phyloP scores from a whole-genome alignment of 768 basidiomycete genomes.

The Lactarius tabidus region DNA sequence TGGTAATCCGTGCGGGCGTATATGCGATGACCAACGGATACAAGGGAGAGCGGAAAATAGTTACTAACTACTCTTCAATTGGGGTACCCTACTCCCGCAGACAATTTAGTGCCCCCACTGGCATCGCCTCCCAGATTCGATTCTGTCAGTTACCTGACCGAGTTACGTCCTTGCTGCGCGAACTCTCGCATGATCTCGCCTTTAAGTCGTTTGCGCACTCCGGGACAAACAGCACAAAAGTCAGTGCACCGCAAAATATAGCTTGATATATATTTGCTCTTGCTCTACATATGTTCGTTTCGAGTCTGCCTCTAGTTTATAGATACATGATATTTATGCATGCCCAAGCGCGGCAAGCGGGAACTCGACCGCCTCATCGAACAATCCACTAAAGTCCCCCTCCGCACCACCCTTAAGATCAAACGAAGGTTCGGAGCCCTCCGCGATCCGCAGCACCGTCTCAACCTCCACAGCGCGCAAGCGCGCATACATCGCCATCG shows the following conservation, averaged over 20 bases:
- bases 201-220: no score
- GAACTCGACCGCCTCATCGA: constrained; percentile 32
- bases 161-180: no score
- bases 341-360: constrained; percentile 22
- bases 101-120: no score
- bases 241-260: no score
- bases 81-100: no score
- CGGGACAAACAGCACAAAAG: no score
- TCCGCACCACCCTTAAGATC: constrained; percentile 49
- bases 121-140: no score
- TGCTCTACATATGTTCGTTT: not conserved
- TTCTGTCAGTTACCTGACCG: no score
- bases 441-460: constrained; percentile 36
- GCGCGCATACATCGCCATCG: constrained; percentile 34
- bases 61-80: no score
- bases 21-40: not conserved
- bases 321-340: not conserved
- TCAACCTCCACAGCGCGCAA: constrained; percentile 37
- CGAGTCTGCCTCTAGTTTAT: not conserved
- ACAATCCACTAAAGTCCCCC: constrained; percentile 37
- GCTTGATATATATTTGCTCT: no score
- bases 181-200: no score
- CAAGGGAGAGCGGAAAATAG: no score
- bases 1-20: not conserved
- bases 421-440: constrained; percentile 52